These are phyloP conservation scores for Atkinsonella texensis DNA, from an alignment of 2,329 filamentous ascomycete genomes.

Conservation along the genomic window DNA sequence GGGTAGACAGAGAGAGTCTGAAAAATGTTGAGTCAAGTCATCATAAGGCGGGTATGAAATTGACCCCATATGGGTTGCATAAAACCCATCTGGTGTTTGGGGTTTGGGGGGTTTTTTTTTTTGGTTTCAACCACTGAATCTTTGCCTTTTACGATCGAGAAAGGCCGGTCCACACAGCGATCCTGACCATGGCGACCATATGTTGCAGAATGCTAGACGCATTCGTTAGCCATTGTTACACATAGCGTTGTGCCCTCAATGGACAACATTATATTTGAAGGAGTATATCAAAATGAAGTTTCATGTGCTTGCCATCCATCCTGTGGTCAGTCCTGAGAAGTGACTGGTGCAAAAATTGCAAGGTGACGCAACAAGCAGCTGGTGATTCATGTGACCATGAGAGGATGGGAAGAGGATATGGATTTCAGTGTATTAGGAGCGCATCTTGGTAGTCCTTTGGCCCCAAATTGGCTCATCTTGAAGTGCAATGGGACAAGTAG, in stretches of 20 bases:
- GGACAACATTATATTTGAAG: neutral
- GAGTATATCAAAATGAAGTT: neutral
- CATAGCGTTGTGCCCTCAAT: neutral
- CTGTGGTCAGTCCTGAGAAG: neutral
- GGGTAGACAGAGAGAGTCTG: neutral
- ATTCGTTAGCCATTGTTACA: constrained; percentile 2
- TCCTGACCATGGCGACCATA: neutral
- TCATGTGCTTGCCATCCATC: neutral
- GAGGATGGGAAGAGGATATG: no score
- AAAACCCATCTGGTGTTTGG: neutral
- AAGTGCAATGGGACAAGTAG: no score
- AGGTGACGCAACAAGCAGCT: no score
- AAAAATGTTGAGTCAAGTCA: neutral
- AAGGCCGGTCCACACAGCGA: neutral
- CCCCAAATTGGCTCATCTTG: no score
- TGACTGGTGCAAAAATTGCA: neutral
- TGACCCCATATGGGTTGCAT: neutral
- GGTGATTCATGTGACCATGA: no score
- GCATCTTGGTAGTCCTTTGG: no score
- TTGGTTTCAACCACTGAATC: neutral
- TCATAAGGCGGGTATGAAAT: neutral
- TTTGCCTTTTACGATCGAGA: neutral
- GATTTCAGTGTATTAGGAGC: no score
- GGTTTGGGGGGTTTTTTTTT: neutral
- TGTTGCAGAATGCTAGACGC: neutral